Evolutionary conservation across 257 asterid species (phyloP), one percentile per base, ranked within the genome.

Genomic region (Avicennia marina): DNA sequence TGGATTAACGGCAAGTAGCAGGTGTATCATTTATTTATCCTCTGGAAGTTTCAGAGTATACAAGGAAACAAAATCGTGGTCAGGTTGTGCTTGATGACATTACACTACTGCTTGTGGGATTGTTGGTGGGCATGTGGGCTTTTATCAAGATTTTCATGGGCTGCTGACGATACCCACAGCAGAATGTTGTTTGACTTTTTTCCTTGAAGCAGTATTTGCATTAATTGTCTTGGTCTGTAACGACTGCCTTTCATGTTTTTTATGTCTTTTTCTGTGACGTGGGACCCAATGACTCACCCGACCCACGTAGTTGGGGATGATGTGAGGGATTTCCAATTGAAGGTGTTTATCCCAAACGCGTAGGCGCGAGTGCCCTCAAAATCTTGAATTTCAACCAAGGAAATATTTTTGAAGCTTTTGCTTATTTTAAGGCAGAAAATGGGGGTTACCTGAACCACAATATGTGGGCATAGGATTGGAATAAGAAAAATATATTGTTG

Each of bases 61-160:
- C 1, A 10, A n/a, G 32, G 47, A 6, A 56, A 47, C 64, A 65
- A 66, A 58, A 66, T 48, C 27, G 40, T 40, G 60, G 60, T 49
- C 65, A 57, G 49, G 20, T 33, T 56, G 26, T 36, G 63, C 39
- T 26, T 41, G 36, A 40, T 18, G 2, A 27, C 25, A n/a, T n/a
- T n/a, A n/a, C n/a, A n/a, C n/a, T n/a, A 21, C 27, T 15, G 17
- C 50, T n/a, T 49, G n/a, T 41, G 61, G 43, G 61, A 40, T n/a
- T n/a, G n/a, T 51, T 39, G 60, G 60, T 39, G 39, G 56, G 45
- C 45, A 12, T 16, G 15, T 9, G 29, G 45, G 57, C 51, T 39
- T 27, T 18, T 19, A n/a, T 33, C 26, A 18, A 17, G 20, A 32
- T 36, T 29, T 26, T 50, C 17, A n/a, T 13, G 20, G 41, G 40